These are phyloP conservation scores for Pseudofabraea citricarpa DNA, from an alignment of 2,329 filamentous ascomycete species.

Conservation along the genomic window DNA sequence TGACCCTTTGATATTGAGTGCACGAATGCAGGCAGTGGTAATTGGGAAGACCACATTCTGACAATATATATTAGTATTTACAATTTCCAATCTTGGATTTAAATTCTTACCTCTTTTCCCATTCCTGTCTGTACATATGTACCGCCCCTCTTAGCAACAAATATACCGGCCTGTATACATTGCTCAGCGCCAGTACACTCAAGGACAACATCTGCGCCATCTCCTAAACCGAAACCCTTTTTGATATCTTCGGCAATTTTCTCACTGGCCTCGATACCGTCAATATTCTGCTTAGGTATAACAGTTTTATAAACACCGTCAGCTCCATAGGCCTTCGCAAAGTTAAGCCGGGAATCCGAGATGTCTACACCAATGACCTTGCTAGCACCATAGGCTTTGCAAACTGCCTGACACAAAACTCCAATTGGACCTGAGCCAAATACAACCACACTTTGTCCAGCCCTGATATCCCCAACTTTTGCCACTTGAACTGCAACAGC, in stretches of 20 bases:
- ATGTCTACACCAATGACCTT: conserved; percentile 44
- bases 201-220: conserved; percentile 45
- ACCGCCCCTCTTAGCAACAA: conserved; percentile 39
- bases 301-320: conserved; percentile 37
- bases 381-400: conserved; percentile 39
- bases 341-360: conserved; percentile 33
- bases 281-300: conserved; percentile 21
- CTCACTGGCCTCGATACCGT: conserved; percentile 25
- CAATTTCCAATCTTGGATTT: not conserved
- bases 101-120: conserved; percentile 7
- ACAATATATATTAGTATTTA: not conserved
- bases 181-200: conserved; percentile 42
- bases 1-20: conserved; percentile 42
- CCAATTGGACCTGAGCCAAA: conserved; percentile 49
- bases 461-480: conserved; percentile 34
- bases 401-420: conserved; percentile 39
- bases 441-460: conserved; percentile 38
- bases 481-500: conserved; percentile 45
- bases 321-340: conserved; percentile 39
- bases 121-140: conserved; percentile 45
- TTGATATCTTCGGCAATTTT: conserved; percentile 36
- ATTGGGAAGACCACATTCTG: conserved; percentile 42
- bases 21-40: conserved; percentile 43
- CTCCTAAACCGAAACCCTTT: conserved; percentile 31
- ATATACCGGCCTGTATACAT: conserved; percentile 43